Evolutionary conservation across 169 alveolate species (phyloP).

Genomic region (Cystoisospora suis): DNA sequence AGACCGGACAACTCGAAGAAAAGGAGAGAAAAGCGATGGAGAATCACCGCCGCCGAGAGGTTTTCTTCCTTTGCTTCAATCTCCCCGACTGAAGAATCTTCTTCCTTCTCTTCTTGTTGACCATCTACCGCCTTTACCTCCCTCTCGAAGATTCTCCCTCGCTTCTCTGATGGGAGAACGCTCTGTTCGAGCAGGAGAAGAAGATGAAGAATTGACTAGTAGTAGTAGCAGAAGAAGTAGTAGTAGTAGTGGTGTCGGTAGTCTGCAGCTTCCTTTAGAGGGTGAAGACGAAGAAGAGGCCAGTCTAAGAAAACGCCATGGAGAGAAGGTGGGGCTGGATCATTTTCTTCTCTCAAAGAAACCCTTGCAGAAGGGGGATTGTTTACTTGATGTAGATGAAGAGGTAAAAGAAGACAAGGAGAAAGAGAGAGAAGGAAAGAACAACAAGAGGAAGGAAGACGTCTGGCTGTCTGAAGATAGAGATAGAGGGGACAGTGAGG

Average conservation of each 20-base stretch:
- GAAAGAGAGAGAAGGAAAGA: not conserved
- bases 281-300: not conserved
- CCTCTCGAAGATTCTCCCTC: not conserved
- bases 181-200: too few relatives aligned
- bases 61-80: not conserved
- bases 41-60: not conserved
- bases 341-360: too few relatives aligned
- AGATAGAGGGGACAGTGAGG: not conserved
- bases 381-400: too few relatives aligned
- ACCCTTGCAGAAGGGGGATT: too few relatives aligned
- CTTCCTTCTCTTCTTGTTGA: not conserved
- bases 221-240: not conserved
- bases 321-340: too few relatives aligned
- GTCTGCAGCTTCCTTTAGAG: not conserved
- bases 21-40: not conserved
- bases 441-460: not conserved
- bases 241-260: not conserved
- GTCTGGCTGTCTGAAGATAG: not conserved
- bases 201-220: not conserved
- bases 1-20: not conserved
- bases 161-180: conserved; percentile 9
- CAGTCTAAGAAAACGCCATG: too few relatives aligned
- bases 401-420: not conserved
- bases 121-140: not conserved
- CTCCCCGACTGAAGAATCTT: not conserved